Evolutionary conservation across 2,329 filamentous ascomycete genomes (phyloP).

Genomic region (Aspergillus sp.): DNA sequence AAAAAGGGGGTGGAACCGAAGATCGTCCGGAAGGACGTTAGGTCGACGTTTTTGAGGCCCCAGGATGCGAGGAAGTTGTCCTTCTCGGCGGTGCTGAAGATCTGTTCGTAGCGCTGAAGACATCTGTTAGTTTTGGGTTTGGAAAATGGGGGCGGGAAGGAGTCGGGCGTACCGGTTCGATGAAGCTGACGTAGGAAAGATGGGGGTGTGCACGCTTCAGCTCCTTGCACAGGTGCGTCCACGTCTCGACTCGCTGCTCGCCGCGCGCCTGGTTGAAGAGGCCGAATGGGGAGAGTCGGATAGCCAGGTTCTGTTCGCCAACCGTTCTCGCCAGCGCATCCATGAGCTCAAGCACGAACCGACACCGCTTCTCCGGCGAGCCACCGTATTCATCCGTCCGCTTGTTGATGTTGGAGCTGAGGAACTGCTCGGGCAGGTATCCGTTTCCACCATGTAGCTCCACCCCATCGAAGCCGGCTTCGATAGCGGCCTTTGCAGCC

Average conservation of each 20-base stretch:
- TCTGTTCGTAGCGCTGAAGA: slow-evolving; percentile 54
- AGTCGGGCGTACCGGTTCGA: slow-evolving; percentile 52
- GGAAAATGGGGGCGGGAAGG: not conserved
- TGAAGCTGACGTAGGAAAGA: slow-evolving; percentile 60
- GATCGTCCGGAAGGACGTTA: slow-evolving; percentile 56
- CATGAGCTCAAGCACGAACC: slow-evolving; percentile 62
- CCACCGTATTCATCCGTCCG: slow-evolving; percentile 58
- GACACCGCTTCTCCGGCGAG: slow-evolving; percentile 56
- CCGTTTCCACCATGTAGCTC: slow-evolving; percentile 57
- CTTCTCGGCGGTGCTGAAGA: slow-evolving; percentile 55
- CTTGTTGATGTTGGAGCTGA: slow-evolving; percentile 55
- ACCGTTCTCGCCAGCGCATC: slow-evolving; percentile 48
- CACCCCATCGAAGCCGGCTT: slow-evolving; percentile 60
- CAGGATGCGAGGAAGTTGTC: slow-evolving; percentile 54
- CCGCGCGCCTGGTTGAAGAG: slow-evolving; percentile 58
- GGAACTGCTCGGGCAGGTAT: slow-evolving; percentile 59
- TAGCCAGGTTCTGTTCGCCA: slow-evolving; percentile 52
- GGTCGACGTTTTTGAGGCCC: slow-evolving; percentile 51
- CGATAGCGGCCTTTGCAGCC: slow-evolving; percentile 56
- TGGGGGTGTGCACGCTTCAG: slow-evolving; percentile 52
- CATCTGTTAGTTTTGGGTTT: not conserved
- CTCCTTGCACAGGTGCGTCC: slow-evolving; percentile 54
- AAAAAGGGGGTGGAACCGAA: slow-evolving; percentile 60
- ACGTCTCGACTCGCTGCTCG: slow-evolving; percentile 58
- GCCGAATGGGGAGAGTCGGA: slow-evolving; percentile 55